A percentile compares a stretch with the other conserved stretches of the same genome.
These are phyloP conservation scores for Ceratocystis variospora DNA, from an alignment of 2,329 filamentous ascomycete genomes.

Conservation along the genomic window DNA sequence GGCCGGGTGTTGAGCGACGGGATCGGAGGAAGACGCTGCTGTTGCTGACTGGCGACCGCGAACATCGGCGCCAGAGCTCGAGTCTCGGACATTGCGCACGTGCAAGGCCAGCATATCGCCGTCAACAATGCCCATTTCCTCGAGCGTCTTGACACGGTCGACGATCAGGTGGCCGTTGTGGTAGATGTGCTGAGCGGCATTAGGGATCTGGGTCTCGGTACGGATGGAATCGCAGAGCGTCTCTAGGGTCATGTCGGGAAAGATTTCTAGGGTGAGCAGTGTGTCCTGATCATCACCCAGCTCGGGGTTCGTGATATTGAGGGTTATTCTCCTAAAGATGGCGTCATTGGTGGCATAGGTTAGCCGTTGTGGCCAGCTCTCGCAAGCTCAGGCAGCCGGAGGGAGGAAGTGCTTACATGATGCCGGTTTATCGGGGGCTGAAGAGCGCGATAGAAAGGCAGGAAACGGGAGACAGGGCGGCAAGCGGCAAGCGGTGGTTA, in stretches of 20 bases:
- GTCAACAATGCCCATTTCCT: constrained; percentile 66
- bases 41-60: constrained; percentile 23
- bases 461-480: too few species aligned
- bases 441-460: too few species aligned
- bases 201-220: constrained; percentile 63
- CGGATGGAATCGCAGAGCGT: constrained; percentile 80
- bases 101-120: constrained; percentile 88
- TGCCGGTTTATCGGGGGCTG: too few species aligned
- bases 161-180: constrained; percentile 73
- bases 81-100: constrained; percentile 47
- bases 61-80: constrained; percentile 26
- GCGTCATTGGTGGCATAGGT: not conserved
- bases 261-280: constrained; percentile 69
- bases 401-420: not conserved
- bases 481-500: too few species aligned
- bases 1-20: constrained; percentile 24
- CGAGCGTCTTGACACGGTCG: constrained; percentile 66
- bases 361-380: not conserved
- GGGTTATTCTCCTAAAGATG: constrained; percentile 63
- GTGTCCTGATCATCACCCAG: constrained; percentile 50
- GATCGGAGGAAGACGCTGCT: constrained; percentile 20
- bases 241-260: constrained; percentile 66
- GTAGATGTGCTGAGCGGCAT: constrained; percentile 67
- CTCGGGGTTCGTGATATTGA: constrained; percentile 67
- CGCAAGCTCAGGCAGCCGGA: not conserved